Conservation (phyloP, 495 filamentous ascomycete genomes). For the Penicillium ochrochloron region DNA sequence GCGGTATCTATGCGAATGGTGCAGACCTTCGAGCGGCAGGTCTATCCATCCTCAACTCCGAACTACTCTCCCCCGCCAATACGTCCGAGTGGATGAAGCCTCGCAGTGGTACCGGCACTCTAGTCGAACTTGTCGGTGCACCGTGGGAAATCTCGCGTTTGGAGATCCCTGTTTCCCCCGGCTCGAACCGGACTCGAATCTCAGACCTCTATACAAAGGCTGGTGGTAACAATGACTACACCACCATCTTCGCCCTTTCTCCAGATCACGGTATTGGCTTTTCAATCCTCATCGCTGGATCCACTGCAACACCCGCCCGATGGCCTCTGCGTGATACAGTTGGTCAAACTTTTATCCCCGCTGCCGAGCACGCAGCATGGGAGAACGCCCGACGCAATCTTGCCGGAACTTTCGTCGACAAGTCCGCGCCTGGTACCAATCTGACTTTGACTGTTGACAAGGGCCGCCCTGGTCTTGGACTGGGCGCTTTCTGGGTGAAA, state of each 20-base stretch:
- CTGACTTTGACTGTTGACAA: constrained; percentile 5
- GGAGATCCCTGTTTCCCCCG: constrained; percentile 19
- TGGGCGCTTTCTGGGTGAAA: constrained; percentile 6
- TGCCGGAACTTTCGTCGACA: not conserved
- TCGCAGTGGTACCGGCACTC: constrained; percentile 13
- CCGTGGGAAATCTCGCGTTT: constrained; percentile 16
- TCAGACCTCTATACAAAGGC: constrained; percentile 25
- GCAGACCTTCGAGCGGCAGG: constrained; percentile 34
- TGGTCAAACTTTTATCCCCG: not conserved
- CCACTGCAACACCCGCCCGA: not conserved
- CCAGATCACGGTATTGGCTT: constrained; percentile 26
- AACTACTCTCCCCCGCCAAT: constrained; percentile 41
- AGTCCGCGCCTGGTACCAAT: not conserved
- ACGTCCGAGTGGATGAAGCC: constrained; percentile 51
- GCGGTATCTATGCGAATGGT: not conserved
- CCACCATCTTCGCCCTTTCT: constrained; percentile 21
- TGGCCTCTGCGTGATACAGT: constrained; percentile 5
- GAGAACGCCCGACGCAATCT: not conserved
- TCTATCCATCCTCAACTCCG: constrained; percentile 51
- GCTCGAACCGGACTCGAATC: constrained; percentile 21
- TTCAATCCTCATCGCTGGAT: constrained; percentile 11
- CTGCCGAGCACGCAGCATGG: constrained; percentile 4
- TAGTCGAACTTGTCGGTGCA: constrained; percentile 24
- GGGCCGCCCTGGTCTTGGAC: not conserved
- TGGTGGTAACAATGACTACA: constrained; percentile 20